Evolutionary conservation across 75 land plant genomes (phyloP).

Genomic region (Pinus tabuliformis): DNA sequence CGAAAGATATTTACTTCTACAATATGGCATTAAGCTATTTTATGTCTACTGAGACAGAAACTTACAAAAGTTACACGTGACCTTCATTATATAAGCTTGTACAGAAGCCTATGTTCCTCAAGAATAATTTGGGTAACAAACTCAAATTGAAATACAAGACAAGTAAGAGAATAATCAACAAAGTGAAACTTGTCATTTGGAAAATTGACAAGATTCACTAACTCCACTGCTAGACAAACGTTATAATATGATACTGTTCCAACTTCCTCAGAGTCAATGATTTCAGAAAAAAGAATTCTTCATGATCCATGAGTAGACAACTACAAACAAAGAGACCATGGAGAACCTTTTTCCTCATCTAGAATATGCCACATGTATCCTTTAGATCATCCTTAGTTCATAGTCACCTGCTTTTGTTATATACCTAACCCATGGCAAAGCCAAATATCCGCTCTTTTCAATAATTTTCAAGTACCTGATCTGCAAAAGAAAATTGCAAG

Average conservation of each 20-base stretch:
- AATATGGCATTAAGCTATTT: neutral
- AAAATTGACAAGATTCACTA: neutral
- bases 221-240: neutral
- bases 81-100: neutral
- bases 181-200: neutral
- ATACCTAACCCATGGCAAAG: conserved; percentile 66
- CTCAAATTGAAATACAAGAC: neutral
- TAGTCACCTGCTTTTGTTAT: conserved; percentile 74
- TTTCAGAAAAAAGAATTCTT: neutral
- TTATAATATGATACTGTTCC: neutral
- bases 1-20: neutral
- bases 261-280: too few relatives aligned
- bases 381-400: conserved; percentile 39
- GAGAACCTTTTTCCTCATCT: neutral
- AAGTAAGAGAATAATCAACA: neutral
- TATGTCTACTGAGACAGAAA: neutral
- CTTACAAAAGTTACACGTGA: neutral
- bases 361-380: neutral
- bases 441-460: conserved; percentile 86
- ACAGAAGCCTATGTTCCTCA: neutral
- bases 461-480: conserved; percentile 81
- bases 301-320: neutral
- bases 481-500: conserved; percentile 21
- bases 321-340: neutral
- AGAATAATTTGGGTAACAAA: neutral